Base-by-base conservation (phyloP, 2,329 filamentous ascomycete species). In the Penicillium sp. region DNA sequence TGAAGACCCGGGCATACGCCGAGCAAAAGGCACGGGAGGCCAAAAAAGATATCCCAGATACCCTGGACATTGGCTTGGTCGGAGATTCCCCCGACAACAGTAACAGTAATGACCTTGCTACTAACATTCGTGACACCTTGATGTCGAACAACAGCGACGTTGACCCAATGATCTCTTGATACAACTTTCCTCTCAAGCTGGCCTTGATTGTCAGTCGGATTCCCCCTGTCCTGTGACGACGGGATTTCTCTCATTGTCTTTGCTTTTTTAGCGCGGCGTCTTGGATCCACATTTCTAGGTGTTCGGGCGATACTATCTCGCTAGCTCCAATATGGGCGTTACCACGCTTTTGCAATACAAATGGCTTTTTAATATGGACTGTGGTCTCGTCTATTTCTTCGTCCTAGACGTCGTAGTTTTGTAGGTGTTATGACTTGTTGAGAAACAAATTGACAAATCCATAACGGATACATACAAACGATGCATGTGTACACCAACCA, bases 1-100 rank as follows among this genome's bases (percentile, higher is more conserved):
- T 96, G 39, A 87, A 88, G 67, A 82, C 96, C 69, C 85, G 93
- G 55, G 86, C 88, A 1, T 99, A 93, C 91, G 88, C 90, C 10
- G 93, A 97, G 74, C 68, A 76, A 40, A 78, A 78, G 59, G 78
- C 78, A n/a, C 70, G 76, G 37, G 75, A 78, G 48, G 68, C 71
- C 14, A 79, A 78, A 57, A 78, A 76, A 59, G 74, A 79, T 53
- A 66, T 80, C 13, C 78, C 78, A 13, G 75, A 77, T 26, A 74
- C 74, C 47, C 62, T 80, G 48, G 74, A 74, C 38, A 70, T 80
- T 47, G 77, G 77, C 29, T 72, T 80, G n/a, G 69, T 74, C 45
- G 66, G 66, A 40, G 69, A 70, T 43, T 55, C 47, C 49, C 58
- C 57, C 37, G 52, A 61, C 29, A 58, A 46, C 42, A 57, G 54